Evolutionary conservation across 495 filamentous ascomycete species (phyloP).

Genomic region (Penicillium dipodomyicola): DNA sequence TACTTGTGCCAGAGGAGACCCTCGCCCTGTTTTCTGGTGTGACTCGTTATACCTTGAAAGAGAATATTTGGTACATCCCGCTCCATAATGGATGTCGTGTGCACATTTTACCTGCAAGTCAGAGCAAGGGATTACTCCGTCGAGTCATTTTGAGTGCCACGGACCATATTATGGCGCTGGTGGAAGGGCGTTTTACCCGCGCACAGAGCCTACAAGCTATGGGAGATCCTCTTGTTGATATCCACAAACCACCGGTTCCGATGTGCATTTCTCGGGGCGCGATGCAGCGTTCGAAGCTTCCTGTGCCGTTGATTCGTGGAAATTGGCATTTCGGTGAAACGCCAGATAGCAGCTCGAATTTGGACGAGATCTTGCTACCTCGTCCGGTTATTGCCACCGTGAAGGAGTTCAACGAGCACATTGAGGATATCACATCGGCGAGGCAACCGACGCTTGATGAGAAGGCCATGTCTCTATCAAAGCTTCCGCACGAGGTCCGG

Average conservation of each 20-base stretch:
- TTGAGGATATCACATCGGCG: slow-evolving; percentile 33
- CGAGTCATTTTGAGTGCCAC: slow-evolving; percentile 40
- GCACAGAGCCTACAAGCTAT: slow-evolving; percentile 24
- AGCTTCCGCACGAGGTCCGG: slow-evolving; percentile 9
- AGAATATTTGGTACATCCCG: slow-evolving; percentile 42
- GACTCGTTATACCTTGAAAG: slow-evolving; percentile 23
- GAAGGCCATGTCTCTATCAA: not conserved
- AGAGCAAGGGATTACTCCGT: slow-evolving; percentile 37
- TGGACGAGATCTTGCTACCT: slow-evolving; percentile 17
- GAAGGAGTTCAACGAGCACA: slow-evolving; percentile 33
- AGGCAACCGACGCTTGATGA: not conserved
- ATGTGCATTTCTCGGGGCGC: slow-evolving; percentile 29
- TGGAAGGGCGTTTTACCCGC: slow-evolving; percentile 26
- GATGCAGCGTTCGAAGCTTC: slow-evolving; percentile 17
- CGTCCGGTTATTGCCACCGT: slow-evolving; percentile 20
- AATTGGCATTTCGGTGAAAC: slow-evolving; percentile 27
- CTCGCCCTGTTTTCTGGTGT: slow-evolving; percentile 36
- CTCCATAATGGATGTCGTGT: slow-evolving; percentile 43
- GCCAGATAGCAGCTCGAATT: not conserved
- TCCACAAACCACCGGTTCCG: slow-evolving; percentile 32
- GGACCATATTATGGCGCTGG: slow-evolving; percentile 30
- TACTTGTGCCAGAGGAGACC: slow-evolving; percentile 42
- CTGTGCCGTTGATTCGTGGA: slow-evolving; percentile 33
- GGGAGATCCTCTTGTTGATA: slow-evolving; percentile 33
- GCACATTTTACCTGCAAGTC: slow-evolving; percentile 29